Percentiles rank a stretch among this genome's conserved stretches.
Conservation (phyloP, 2,329 filamentous ascomycete genomes). For the Xylogone sp. region DNA sequence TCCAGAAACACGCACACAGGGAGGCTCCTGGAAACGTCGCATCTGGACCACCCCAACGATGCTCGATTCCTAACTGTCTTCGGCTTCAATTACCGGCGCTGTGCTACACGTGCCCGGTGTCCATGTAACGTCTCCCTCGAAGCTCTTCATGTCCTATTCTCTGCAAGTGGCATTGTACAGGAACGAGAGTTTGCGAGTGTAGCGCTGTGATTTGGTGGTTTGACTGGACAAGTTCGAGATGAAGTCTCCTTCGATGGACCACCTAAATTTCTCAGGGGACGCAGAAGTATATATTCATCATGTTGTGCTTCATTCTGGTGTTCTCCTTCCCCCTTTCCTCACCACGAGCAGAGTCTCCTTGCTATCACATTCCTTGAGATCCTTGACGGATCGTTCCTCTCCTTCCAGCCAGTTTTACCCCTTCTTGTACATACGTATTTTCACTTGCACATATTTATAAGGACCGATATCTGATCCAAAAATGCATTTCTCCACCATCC, state of each 20-base stretch:
- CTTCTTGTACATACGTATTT: constrained; percentile 2
- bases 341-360: background rate
- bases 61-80: constrained; percentile 30
- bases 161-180: background rate
- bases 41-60: background rate
- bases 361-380: constrained; percentile 1
- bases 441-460: constrained; percentile 5
- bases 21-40: too few relatives aligned
- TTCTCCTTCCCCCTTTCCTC: background rate
- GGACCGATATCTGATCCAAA: background rate
- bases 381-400: constrained; percentile 5
- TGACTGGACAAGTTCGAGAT: too few relatives aligned
- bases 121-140: background rate
- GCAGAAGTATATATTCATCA: background rate
- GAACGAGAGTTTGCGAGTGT: too few relatives aligned
- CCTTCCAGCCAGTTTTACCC: constrained; percentile 2
- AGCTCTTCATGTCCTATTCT: background rate
- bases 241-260: too few relatives aligned
- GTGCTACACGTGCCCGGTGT: background rate
- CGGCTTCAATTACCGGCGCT: too few relatives aligned
- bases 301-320: background rate
- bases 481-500: constrained; percentile 6
- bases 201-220: background rate
- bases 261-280: background rate
- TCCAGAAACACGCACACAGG: too few relatives aligned